A percentile compares a stretch with the other conserved stretches of the same genome.
These are phyloP conservation scores for Avena eriantha DNA, from an alignment of 176 grass and related monocot genomes.

Conservation along the genomic window DNA sequence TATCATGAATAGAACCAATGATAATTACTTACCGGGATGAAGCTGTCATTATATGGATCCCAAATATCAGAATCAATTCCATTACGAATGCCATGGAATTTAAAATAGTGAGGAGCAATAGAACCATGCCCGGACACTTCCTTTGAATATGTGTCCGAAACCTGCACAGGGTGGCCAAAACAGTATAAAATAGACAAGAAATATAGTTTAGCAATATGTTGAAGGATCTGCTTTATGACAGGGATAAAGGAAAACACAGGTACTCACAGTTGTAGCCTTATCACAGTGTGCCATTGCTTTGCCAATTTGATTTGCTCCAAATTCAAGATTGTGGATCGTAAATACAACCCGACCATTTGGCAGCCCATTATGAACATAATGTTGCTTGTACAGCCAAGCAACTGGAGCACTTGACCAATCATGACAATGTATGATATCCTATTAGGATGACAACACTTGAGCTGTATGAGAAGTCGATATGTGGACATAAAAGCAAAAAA, in stretches of 20 bases:
- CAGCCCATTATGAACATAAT: conserved; percentile 71
- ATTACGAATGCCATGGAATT: conserved; percentile 81
- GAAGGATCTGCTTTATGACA: conserved; percentile 23
- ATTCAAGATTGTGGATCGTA: conserved; percentile 99
- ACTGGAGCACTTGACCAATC: conserved; percentile 97
- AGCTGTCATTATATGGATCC: conserved; percentile 69
- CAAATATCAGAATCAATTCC: conserved; percentile 86
- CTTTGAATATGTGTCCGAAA: conserved; percentile 83
- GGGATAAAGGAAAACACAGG: conserved; percentile 17
- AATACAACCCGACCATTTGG: conserved; percentile 81
- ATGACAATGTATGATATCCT: conserved; percentile 99
- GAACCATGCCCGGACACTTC: conserved; percentile 83
- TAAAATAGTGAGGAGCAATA: conserved; percentile 83
- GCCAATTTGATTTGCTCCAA: conserved; percentile 80
- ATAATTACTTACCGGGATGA: conserved; percentile 58
- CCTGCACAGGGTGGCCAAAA: conserved; percentile 55
- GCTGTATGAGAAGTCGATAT: not conserved
- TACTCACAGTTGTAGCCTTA: conserved; percentile 95
- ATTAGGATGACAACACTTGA: conserved; percentile 20
- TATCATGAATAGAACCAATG: not conserved
- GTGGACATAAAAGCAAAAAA: not conserved
- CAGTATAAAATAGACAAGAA: conserved; percentile 26
- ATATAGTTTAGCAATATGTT: conserved; percentile 1
- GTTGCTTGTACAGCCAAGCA: conserved; percentile 94
- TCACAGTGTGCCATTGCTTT: conserved; percentile 79